A percentile compares a stretch with the other conserved stretches of the same genome.
These are phyloP conservation scores for Pleurotus platypus DNA, from an alignment of 768 basidiomycete genomes.

Conservation along the genomic window DNA sequence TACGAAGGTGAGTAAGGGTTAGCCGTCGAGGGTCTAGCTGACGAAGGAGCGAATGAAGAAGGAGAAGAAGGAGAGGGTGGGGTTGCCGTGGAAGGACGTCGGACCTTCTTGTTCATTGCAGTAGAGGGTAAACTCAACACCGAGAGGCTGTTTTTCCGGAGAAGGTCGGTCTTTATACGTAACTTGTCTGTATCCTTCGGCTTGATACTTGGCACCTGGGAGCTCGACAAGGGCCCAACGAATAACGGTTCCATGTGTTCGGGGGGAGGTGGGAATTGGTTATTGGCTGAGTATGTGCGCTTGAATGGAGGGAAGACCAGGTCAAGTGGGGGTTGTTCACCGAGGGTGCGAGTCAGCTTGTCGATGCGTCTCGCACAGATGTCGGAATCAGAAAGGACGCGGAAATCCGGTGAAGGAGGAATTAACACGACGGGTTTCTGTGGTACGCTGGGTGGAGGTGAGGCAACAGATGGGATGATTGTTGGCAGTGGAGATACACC, in stretches of 20 bases:
- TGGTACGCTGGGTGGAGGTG: background rate
- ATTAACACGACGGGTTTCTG: background rate
- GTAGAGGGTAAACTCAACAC: constrained; percentile 2
- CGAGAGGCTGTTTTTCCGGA: background rate
- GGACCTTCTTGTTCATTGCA: background rate
- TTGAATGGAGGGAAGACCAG: constrained; percentile 5
- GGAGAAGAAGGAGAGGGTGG: background rate
- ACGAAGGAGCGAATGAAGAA: background rate
- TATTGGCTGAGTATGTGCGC: background rate
- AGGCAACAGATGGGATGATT: background rate
- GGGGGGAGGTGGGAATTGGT: background rate
- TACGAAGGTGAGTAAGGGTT: background rate
- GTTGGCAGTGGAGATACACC: background rate
- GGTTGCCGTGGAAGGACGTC: background rate
- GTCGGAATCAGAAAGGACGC: constrained; percentile 2
- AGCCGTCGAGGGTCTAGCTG: background rate
- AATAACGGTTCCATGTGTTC: background rate
- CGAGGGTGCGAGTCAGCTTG: constrained; percentile 2
- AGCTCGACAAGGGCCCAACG: background rate
- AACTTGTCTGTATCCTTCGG: background rate
- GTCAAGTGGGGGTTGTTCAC: constrained; percentile 4
- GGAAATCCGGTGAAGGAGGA: constrained; percentile 6
- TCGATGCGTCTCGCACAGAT: background rate
- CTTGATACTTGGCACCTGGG: background rate
- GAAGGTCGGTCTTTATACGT: background rate